Conservation (phyloP, 2,329 filamentous ascomycete species). For the Helotiales sp. region DNA sequence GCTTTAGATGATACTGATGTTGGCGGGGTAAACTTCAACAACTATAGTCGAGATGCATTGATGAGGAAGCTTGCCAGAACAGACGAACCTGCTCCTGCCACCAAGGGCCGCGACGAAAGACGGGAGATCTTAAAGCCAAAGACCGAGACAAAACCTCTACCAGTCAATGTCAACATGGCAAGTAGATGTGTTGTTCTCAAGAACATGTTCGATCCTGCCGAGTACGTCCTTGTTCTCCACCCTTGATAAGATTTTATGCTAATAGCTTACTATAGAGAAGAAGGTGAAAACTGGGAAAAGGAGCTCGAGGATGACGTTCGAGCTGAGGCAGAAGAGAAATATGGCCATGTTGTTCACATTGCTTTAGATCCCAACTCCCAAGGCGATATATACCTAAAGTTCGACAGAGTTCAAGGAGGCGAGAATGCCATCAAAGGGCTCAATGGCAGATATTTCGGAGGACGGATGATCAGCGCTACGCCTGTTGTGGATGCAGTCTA, state of each 20-base stretch:
- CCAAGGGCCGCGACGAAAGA: conserved; percentile 57
- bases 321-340: conserved; percentile 89
- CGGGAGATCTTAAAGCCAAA: conserved; percentile 75
- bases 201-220: conserved; percentile 90
- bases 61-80: conserved; percentile 98
- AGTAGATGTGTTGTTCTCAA: conserved; percentile 92
- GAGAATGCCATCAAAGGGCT: conserved; percentile 98
- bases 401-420: conserved; percentile 90
- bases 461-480: conserved; percentile 87
- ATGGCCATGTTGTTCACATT: conserved; percentile 97
- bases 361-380: conserved; percentile 88
- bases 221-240: conserved; percentile 60
- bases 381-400: conserved; percentile 98
- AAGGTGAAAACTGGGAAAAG: conserved; percentile 85
- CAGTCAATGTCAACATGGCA: conserved; percentile 86
- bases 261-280: conserved; percentile 62
- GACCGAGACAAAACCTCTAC: conserved; percentile 74
- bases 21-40: conserved; percentile 98
- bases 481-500: conserved; percentile 99
- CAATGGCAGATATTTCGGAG: conserved; percentile 94
- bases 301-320: conserved; percentile 93
- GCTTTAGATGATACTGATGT: conserved; percentile 97
- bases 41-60: conserved; percentile 96
- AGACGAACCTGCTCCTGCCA: conserved; percentile 71
- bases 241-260: conserved; percentile 27